Base-by-base conservation (phyloP, 345 rosid species). In the Psidium friedrichsthalianum region DNA sequence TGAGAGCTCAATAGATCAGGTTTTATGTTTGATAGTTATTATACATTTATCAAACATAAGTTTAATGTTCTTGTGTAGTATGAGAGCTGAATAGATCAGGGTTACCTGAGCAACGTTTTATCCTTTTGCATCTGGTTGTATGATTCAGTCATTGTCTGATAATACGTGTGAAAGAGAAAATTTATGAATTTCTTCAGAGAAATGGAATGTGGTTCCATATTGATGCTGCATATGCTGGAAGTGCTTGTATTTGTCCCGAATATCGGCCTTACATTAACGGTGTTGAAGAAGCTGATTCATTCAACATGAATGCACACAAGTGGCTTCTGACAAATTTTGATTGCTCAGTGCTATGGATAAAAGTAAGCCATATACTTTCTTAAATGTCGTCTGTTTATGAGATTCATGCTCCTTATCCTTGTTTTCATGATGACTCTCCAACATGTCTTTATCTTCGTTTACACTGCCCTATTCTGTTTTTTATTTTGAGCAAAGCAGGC, bases 171-270 rank as follows among this genome's bases (percentile, higher is more conserved):
- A 36, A 51, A 27, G 13, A 32, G 47, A 6, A 76, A 40, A 36
- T n/a, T 32, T 83, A 21, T 36, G 42, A 78, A 51, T 44, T 56
- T 83, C 9, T 14, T 52, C 92, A 96, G 98, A 90, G 87, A 80
- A 88, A 94, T 85, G 94, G 85, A 85, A 88, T 96, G 82, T 96
- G 99, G 98, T 92, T 95, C 89, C 99, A 95, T 82, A 92, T 94
- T 86, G 99, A 95, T 90, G 98, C 98, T 84, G 98, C 98, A 10
- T 95, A 96, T 84, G 98, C 99, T 83, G 99, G 97, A 91, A 95
- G 97, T 89, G 97, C 98, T 40, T 96, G 99, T 83, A 89, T 96
- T 86, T 96, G 98, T 93, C 95, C 98, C 13, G 98, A 96, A 91
- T 94, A 86, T 87, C 93, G 96, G 12, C 89, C 90, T 7, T 93